Evolutionary conservation across 1,284 basidiomycete genomes (phyloP).

Genomic region (Termitomyces sp.): DNA sequence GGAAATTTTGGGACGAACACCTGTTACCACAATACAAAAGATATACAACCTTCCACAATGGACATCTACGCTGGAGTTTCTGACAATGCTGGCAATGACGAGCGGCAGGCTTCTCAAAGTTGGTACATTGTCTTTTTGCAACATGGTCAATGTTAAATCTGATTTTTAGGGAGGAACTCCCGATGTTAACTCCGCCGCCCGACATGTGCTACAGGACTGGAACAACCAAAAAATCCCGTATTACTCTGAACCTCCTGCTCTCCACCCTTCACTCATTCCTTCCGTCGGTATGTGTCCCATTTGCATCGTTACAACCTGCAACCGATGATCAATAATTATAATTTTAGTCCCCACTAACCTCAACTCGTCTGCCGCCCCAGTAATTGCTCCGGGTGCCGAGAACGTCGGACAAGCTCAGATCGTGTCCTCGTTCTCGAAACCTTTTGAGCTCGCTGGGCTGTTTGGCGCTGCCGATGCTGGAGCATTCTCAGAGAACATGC

Average conservation of each 20-base stretch:
- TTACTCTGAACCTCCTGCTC: conserved; percentile 71
- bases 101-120: conserved; percentile 85
- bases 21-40: conserved; percentile 64
- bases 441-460: conserved; percentile 71
- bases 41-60: conserved; percentile 82
- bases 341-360: conserved; percentile 11
- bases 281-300: conserved; percentile 35
- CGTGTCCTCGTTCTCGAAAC: conserved; percentile 56
- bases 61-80: conserved; percentile 73
- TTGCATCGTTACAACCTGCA: background rate
- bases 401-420: conserved; percentile 73
- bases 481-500: conserved; percentile 45
- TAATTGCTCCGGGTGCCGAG: conserved; percentile 65
- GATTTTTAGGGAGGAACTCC: conserved; percentile 78
- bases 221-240: conserved; percentile 95
- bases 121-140: conserved; percentile 4
- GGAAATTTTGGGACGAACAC: conserved; percentile 74
- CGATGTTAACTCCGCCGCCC: conserved; percentile 79
- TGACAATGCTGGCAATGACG: conserved; percentile 86
- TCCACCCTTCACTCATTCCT: conserved; percentile 73
- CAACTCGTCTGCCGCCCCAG: conserved; percentile 22
- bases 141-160: background rate
- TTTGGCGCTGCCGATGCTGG: conserved; percentile 74
- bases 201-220: conserved; percentile 90
- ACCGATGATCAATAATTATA: background rate